These are phyloP conservation scores for Cynanchum wilfordii DNA, from an alignment of 257 asterid genomes.

Conservation along the genomic window DNA sequence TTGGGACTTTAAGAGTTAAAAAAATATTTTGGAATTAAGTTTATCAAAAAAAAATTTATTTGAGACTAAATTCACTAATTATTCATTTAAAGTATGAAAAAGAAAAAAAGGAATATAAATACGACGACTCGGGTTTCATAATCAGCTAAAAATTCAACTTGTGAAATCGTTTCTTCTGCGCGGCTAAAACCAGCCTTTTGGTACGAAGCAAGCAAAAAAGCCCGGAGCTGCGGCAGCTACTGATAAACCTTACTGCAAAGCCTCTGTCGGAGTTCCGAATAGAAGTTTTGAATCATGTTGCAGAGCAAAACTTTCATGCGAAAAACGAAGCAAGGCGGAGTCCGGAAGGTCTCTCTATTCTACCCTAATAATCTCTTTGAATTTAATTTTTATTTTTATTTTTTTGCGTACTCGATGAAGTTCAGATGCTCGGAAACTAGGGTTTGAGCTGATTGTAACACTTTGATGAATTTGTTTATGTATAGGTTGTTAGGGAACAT, in stretches of 20 bases:
- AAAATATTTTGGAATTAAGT: no score
- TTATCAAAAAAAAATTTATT: no score
- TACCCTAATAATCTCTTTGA: not conserved
- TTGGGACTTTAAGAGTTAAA: no score
- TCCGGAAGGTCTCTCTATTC: conserved; percentile 51
- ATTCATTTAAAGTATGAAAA: no score
- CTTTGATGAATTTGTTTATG: not conserved
- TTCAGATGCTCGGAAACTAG: conserved; percentile 12
- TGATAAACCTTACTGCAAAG: not conserved
- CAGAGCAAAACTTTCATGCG: conserved; percentile 67
- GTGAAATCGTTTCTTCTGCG: not conserved
- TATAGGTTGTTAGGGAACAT: conserved; percentile 84
- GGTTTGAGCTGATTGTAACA: conserved; percentile 10
- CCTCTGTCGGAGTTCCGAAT: not conserved
- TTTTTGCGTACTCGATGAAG: not conserved
- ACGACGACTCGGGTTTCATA: no score
- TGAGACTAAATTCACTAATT: no score
- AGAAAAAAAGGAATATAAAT: no score
- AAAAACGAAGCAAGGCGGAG: conserved; percentile 80
- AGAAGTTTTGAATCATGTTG: conserved; percentile 37
- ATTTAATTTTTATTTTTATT: not conserved
- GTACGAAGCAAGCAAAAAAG: not conserved
- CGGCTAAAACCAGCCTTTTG: not conserved
- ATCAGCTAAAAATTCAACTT: no score
- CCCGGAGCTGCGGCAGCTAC: not conserved